Evolutionary conservation across 2,329 filamentous ascomycete genomes (phyloP).

Genomic region (Botrytis pseudocinerea): DNA sequence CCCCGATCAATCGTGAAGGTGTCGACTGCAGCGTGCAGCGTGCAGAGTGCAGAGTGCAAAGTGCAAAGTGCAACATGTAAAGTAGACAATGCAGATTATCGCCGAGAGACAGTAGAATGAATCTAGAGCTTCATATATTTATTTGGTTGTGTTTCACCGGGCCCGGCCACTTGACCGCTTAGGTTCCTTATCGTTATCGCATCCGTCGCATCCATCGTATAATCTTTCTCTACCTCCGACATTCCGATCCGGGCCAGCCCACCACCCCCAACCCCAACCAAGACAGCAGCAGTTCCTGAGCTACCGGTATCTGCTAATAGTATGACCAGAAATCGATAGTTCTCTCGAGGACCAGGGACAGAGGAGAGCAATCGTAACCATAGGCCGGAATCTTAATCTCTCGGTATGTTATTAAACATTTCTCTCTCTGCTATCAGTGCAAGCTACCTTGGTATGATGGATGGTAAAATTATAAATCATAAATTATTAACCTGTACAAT

Average conservation of each 20-base stretch:
- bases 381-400: not conserved
- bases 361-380: not conserved
- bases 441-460: not conserved
- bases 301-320: not conserved
- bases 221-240: not conserved
- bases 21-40: not conserved
- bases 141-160: not conserved
- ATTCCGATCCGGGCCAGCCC: conserved; percentile 5
- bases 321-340: not conserved
- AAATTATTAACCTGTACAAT: not conserved
- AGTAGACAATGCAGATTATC: not conserved
- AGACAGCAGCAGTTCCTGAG: not conserved
- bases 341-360: not conserved
- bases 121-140: not conserved
- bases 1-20: not conserved
- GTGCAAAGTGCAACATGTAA: too few species aligned
- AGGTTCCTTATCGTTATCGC: not conserved
- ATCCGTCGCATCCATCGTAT: not conserved
- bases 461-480: too few species aligned
- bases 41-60: not conserved
- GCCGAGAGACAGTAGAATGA: not conserved
- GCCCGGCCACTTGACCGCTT: not conserved
- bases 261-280: not conserved
- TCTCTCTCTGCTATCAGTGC: not conserved
- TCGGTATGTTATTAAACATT: not conserved